These are phyloP conservation scores for Amanita inopinata DNA, from an alignment of 768 basidiomycete species.

Conservation along the genomic window DNA sequence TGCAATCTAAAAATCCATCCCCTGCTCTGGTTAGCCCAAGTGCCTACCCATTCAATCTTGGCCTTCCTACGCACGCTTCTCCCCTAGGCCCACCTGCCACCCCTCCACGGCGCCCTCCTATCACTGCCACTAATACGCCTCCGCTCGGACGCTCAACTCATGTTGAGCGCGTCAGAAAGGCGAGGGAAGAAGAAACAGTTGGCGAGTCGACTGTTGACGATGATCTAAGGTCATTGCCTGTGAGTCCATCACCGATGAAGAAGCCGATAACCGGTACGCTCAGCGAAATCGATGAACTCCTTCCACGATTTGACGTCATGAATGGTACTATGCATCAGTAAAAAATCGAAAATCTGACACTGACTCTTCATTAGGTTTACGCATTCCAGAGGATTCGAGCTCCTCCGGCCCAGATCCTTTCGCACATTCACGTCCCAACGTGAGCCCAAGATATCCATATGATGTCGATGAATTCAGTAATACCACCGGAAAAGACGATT, in stretches of 20 bases:
- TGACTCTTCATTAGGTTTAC: background rate
- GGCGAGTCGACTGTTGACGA: constrained; percentile 18
- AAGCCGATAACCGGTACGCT: background rate
- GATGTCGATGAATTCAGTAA: constrained; percentile 14
- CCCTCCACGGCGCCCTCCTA: constrained; percentile 25
- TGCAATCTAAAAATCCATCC: constrained; percentile 13
- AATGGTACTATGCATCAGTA: constrained; percentile 13
- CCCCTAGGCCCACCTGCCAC: constrained; percentile 25
- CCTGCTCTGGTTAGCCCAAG: constrained; percentile 14
- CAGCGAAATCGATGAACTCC: constrained; percentile 11
- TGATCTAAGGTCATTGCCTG: constrained; percentile 22
- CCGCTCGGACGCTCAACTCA: constrained; percentile 29
- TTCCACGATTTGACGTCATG: constrained; percentile 24
- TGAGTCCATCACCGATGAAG: constrained; percentile 30
- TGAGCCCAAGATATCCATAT: too few species aligned
- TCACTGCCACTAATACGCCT: constrained; percentile 24
- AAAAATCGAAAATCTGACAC: background rate
- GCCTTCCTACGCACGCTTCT: constrained; percentile 22
- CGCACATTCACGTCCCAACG: too few species aligned
- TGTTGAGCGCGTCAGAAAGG: constrained; percentile 20
- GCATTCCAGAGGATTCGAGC: background rate
- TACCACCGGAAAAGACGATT: constrained; percentile 14
- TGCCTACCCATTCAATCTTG: constrained; percentile 19
- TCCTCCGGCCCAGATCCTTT: constrained; percentile 17
- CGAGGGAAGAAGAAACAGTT: constrained; percentile 20